Conservation (phyloP, 83 land plant species). For the Picea abies region DNA sequence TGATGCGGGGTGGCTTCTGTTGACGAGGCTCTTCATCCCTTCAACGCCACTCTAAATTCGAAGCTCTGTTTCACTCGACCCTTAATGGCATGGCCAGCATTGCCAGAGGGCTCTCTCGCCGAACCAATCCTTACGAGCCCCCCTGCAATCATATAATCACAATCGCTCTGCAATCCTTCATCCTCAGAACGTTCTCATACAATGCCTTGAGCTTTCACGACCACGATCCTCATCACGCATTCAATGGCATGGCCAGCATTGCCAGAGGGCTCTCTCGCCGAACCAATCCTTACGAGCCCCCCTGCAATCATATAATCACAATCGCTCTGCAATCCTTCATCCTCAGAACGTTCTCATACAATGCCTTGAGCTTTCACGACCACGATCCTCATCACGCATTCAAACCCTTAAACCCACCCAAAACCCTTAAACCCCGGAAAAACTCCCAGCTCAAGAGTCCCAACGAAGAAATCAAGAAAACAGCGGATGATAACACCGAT, state of each 20-base stretch:
- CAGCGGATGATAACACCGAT: background rate
- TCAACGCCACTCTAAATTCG: no score
- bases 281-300: no score
- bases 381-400: background rate
- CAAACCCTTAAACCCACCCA: slow-evolving; percentile 40
- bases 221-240: background rate
- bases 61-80: no score
- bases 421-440: slow-evolving; percentile 22
- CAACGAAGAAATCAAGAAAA: slow-evolving; percentile 1
- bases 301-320: no score
- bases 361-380: background rate
- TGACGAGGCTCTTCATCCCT: no score
- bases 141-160: no score
- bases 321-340: background rate
- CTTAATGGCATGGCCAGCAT: background rate
- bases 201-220: background rate
- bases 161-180: background rate
- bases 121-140: no score
- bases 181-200: background rate
- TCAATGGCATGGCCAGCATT: background rate
- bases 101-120: background rate
- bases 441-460: background rate
- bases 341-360: background rate
- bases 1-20: no score
- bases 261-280: background rate